These are phyloP conservation scores for Samsoniella hepiali DNA, from an alignment of 2,329 filamentous ascomycete genomes.

Conservation along the genomic window DNA sequence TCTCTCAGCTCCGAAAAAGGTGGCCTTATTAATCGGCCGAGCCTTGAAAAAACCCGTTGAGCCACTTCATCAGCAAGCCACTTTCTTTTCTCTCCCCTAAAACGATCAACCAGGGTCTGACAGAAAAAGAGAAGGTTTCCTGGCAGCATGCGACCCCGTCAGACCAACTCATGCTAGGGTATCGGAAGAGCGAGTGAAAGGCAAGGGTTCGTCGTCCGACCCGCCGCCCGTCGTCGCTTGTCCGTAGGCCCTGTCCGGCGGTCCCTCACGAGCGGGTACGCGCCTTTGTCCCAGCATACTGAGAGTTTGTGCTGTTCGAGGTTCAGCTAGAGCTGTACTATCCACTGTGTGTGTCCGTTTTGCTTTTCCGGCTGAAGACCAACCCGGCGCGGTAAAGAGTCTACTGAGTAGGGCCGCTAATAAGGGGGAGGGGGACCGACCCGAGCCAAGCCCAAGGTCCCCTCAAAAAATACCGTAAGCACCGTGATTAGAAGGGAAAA, in stretches of 20 bases:
- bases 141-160: neutral
- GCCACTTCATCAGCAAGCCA: neutral
- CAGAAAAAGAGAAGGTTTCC: no score
- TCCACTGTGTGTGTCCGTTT: no score
- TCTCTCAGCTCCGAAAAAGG: neutral
- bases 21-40: neutral
- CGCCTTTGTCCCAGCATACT: no score
- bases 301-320: no score
- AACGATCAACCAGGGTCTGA: no score
- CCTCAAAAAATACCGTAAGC: neutral
- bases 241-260: slow-evolving; percentile 12
- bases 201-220: neutral
- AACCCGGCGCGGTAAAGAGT: slow-evolving; percentile 2
- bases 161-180: neutral
- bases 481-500: neutral
- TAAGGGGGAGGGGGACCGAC: no score
- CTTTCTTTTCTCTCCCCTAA: neutral
- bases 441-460: neutral
- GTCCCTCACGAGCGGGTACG: no score
- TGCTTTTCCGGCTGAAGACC: neutral
- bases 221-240: neutral
- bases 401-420: no score
- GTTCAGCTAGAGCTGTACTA: no score
- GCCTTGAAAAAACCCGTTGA: neutral
- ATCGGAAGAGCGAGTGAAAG: slow-evolving; percentile 7